Evolutionary conservation across 1,284 basidiomycete species (phyloP).

Genomic region (Ganoderma boninense): DNA sequence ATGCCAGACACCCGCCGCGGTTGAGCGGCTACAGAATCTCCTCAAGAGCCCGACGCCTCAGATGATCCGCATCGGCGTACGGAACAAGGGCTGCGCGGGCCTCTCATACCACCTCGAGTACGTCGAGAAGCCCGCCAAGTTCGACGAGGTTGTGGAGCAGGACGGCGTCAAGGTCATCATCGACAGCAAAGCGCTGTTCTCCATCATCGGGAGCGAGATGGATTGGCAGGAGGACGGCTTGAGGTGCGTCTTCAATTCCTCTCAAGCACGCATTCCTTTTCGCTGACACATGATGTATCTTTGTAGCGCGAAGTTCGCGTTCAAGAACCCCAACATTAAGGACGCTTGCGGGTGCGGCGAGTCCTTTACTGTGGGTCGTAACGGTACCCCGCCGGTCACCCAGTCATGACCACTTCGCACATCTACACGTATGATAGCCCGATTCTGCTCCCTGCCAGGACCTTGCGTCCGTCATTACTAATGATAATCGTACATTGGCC

Average conservation of each 20-base stretch:
- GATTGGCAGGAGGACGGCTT: constrained; percentile 96
- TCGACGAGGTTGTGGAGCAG: constrained; percentile 97
- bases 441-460: not conserved
- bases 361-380: constrained; percentile 72
- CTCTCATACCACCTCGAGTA: constrained; percentile 98
- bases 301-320: constrained; percentile 87
- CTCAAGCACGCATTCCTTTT: not conserved
- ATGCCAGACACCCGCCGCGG: constrained; percentile 82
- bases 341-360: constrained; percentile 96
- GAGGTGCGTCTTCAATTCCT: constrained; percentile 59
- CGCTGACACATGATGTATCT: not conserved
- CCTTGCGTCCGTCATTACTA: constrained; percentile 8
- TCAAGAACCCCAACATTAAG: constrained; percentile 90
- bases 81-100: constrained; percentile 98
- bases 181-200: constrained; percentile 97
- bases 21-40: constrained; percentile 76
- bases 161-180: constrained; percentile 95
- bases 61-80: constrained; percentile 93
- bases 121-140: constrained; percentile 89
- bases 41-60: constrained; percentile 85
- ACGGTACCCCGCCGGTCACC: not conserved
- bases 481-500: constrained; percentile 24
- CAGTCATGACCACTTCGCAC: constrained; percentile 11
- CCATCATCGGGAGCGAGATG: constrained; percentile 99
- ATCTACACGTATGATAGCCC: constrained; percentile 21